phyloP scores from a whole-genome alignment of 1,284 basidiomycete genomes.

The Amylostereum areolatum region DNA sequence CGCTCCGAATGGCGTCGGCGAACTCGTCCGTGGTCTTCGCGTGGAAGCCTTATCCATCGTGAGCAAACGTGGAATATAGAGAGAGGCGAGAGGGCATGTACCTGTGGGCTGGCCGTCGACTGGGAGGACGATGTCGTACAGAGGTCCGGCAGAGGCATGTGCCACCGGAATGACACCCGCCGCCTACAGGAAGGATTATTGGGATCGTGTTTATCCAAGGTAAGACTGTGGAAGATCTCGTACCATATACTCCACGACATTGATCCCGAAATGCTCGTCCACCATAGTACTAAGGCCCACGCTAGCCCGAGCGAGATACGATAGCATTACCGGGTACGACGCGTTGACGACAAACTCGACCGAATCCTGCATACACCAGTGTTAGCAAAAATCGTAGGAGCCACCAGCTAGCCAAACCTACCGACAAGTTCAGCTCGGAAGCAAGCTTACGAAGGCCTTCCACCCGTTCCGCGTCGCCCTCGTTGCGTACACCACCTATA shows the following conservation, averaged over 20 bases:
- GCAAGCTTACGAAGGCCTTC: constrained; percentile 55
- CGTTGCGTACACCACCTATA: constrained; percentile 82
- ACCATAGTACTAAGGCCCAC: constrained; percentile 96
- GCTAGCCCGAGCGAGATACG: constrained; percentile 66
- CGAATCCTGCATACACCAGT: constrained; percentile 39
- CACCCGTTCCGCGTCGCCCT: constrained; percentile 69
- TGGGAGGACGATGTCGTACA: constrained; percentile 87
- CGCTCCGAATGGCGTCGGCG: constrained; percentile 62
- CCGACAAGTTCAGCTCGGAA: constrained; percentile 59
- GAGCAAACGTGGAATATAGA: constrained; percentile 7
- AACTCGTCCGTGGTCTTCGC: constrained; percentile 68
- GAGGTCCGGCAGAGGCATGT: constrained; percentile 90
- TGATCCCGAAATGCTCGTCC: constrained; percentile 99
- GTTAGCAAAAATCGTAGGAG: not conserved
- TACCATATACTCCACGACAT: constrained; percentile 97
- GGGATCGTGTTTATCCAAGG: constrained; percentile 4
- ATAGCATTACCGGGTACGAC: constrained; percentile 65
- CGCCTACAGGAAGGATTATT: constrained; percentile 45
- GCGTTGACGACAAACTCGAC: constrained; percentile 86
- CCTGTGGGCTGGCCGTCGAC: constrained; percentile 67
- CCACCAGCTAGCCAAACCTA: constrained; percentile 23
- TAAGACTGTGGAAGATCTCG: constrained; percentile 17
- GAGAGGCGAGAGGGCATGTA: constrained; percentile 21
- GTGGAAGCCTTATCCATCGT: constrained; percentile 62
- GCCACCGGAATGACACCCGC: constrained; percentile 90